phyloP scores from a whole-genome alignment of 495 filamentous ascomycete genomes.

The Xylaria flabelliformis region DNA sequence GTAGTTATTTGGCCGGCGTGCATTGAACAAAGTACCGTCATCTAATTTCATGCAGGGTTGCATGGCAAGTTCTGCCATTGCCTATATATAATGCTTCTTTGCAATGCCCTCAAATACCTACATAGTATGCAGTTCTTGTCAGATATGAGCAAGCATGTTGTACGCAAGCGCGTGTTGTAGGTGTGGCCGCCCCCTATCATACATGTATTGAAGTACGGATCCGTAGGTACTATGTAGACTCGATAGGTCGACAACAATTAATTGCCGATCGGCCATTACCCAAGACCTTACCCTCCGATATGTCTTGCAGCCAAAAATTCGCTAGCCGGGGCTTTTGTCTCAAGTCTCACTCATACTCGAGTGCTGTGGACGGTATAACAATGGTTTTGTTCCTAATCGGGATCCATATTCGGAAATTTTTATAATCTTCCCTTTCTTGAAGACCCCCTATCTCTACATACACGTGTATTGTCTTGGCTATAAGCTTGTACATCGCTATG shows the following conservation, averaged over 20 bases:
- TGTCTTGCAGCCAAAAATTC: constrained; percentile 13
- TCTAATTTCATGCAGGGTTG: constrained; percentile 21
- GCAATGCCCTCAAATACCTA: not conserved
- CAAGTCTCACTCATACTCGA: not conserved
- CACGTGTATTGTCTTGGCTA: constrained; percentile 8
- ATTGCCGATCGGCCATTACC: constrained; percentile 7
- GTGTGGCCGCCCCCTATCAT: not conserved
- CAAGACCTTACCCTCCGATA: constrained; percentile 6
- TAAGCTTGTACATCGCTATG: not conserved
- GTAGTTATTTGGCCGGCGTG: not conserved
- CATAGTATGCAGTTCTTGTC: not conserved
- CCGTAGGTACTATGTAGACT: not conserved
- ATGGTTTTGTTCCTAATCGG: constrained; percentile 19
- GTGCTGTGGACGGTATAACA: constrained; percentile 11
- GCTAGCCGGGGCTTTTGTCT: not conserved
- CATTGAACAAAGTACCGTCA: constrained; percentile 12
- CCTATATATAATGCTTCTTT: constrained; percentile 9
- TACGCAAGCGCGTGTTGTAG: not conserved
- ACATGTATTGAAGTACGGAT: not conserved
- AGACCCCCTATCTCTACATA: not conserved
- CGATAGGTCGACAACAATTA: not conserved
- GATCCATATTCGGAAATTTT: constrained; percentile 14
- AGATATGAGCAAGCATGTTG: not conserved
- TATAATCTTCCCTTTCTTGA: constrained; percentile 21
- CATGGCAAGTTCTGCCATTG: not conserved